Base-by-base conservation (phyloP, 768 basidiomycete genomes). In the Mrakia gelida region DNA sequence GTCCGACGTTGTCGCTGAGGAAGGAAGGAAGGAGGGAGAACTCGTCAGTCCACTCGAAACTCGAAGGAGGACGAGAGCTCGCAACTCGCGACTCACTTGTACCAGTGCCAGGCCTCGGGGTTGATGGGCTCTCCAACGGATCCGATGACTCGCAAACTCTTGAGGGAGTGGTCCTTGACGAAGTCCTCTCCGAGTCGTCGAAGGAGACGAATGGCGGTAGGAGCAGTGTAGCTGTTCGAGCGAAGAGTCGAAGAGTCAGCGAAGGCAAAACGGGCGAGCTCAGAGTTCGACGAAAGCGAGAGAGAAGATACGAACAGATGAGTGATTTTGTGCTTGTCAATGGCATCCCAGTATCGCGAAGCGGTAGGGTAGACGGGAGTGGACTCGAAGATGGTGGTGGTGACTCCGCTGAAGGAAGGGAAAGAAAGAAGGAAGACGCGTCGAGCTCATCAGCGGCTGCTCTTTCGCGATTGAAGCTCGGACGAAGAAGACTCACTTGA, bases 291-390 rank as follows among this genome's bases (percentile, higher is more conserved):
- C 49, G 49, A 52, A 38, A 38, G 38, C 38, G 49, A 52, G 49
- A 15, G 49, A 13, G 2, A 21, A 52, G 18, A 52, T 18, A 52
- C 49, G 49, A 52, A 52, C 49, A 98, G 95, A 81, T 98, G 96
- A 3, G 97, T 99, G 54, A 98, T 83, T 85, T 93, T 90, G 88
- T 96, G 90, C 85, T 92, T 92, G 81, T 93, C 91, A 77, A 98
- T 97, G 49, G 90, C 90, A 83, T 98, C 89, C 97, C 97, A 98
- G 88, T 98, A 98, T 73, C 96, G 90, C 13, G 94, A 91, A 2
- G 96, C 94, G 0, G 93, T 93, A 21, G 96, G 96, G 87, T 98
- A 98, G 81, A 98, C 90, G 23, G 96, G 97, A 3, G 97, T 98
- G 43, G 92, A 92, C 85, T 99, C 96, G 86, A 98, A 99, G 76